Evolutionary conservation across 1,284 basidiomycete species (phyloP).

Genomic region (Gomphus bonarii): DNA sequence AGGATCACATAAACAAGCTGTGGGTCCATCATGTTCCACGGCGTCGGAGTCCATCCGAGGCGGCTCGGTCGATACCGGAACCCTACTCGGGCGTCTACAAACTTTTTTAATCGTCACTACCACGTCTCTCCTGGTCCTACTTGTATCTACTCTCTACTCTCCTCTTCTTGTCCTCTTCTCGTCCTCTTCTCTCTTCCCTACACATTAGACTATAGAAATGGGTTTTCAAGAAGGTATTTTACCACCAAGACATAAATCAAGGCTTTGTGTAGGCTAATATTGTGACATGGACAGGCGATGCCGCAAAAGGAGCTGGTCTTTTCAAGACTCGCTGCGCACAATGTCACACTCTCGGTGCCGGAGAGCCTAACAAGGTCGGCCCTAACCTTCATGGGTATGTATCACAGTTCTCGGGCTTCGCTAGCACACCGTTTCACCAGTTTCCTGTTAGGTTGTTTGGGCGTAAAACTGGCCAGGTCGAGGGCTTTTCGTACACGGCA

Average conservation of each 20-base stretch:
- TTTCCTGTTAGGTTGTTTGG: conserved; percentile 53
- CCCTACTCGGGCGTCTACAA: not conserved
- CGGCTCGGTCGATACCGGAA: not conserved
- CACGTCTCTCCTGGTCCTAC: not conserved
- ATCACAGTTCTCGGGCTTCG: conserved; percentile 5
- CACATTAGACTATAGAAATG: conserved; percentile 5
- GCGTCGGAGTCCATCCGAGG: too few species aligned
- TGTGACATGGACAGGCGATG: conserved; percentile 53
- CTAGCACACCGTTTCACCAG: not conserved
- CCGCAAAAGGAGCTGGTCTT: conserved; percentile 79
- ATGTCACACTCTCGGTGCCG: conserved; percentile 86
- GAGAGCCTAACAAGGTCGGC: conserved; percentile 84
- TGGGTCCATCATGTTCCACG: too few species aligned
- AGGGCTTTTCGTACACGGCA: conserved; percentile 87
- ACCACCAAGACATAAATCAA: not conserved
- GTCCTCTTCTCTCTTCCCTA: not conserved
- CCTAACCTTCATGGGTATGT: conserved; percentile 90
- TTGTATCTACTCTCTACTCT: not conserved
- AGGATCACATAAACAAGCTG: too few species aligned
- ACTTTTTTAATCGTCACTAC: not conserved
- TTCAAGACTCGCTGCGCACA: conserved; percentile 98
- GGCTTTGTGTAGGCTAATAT: not conserved
- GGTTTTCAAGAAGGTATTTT: not conserved
- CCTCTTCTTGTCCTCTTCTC: not conserved
- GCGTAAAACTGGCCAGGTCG: conserved; percentile 82